A percentile compares a stretch with the other conserved stretches of the same genome.
These are phyloP conservation scores for Talaromyces sp. DNA, from an alignment of 2,329 filamentous ascomycete species.

Conservation along the genomic window DNA sequence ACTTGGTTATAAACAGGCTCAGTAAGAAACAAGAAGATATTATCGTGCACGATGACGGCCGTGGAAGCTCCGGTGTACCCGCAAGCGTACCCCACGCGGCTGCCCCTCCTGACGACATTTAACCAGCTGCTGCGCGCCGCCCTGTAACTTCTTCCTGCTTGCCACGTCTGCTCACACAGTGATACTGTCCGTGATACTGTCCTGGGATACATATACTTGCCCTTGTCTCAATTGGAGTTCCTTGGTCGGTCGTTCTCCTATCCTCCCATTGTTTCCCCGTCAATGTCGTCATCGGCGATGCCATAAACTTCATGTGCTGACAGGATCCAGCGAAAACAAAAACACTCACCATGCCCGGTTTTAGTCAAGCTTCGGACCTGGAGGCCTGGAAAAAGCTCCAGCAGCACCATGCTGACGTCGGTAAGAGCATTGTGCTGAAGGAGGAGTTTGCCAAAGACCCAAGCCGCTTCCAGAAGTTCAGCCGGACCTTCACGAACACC, in stretches of 20 bases:
- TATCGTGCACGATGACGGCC: not conserved
- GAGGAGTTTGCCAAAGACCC: conserved; percentile 87
- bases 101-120: conserved; percentile 4
- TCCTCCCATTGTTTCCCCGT: not conserved
- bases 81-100: not conserved
- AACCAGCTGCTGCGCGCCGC: not conserved
- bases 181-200: not conserved
- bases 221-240: not conserved
- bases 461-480: conserved; percentile 83
- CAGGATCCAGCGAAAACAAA: conserved; percentile 8
- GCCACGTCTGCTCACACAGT: not conserved
- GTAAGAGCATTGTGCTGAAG: conserved; percentile 87
- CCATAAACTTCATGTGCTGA: conserved; percentile 22
- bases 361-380: conserved; percentile 74
- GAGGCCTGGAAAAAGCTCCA: conserved; percentile 86
- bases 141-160: not conserved
- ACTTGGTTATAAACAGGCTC: not conserved
- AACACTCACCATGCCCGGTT: conserved; percentile 29
- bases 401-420: conserved; percentile 78
- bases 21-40: not conserved
- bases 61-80: not conserved
- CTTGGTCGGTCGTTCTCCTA: not conserved
- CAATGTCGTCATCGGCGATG: not conserved
- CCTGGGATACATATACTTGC: not conserved
- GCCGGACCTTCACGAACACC: conserved; percentile 71